phyloP scores from a whole-genome alignment of 306 rosid genomes.

The Trichosanthes cucumerina region DNA sequence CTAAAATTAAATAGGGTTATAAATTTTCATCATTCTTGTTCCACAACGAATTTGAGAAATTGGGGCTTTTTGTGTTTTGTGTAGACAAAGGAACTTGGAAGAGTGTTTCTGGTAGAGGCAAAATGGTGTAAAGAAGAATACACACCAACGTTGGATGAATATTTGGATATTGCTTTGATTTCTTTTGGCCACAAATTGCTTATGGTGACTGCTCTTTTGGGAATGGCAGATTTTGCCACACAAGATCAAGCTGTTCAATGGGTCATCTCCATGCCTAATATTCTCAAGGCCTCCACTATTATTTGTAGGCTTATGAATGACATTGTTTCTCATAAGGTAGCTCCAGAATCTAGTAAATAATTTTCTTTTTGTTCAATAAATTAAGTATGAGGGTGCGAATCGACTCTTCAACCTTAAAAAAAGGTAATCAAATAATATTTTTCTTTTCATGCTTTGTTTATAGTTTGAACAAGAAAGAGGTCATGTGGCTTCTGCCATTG shows the following conservation, averaged over 20 bases:
- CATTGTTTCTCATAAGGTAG: constrained; percentile 12
- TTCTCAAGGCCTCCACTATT: constrained; percentile 2
- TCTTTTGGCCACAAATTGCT: constrained; percentile 7
- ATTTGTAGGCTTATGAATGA: constrained; percentile 15
- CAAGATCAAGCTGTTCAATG: constrained; percentile 10
- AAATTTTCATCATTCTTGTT: too few relatives aligned
- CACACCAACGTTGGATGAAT: constrained; percentile 31
- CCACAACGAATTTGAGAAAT: too few relatives aligned
- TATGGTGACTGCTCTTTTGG: constrained; percentile 1
- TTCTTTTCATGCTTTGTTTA: too few relatives aligned
- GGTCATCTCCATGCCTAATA: background rate
- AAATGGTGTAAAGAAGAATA: constrained; percentile 26
- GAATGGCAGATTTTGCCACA: constrained; percentile 13
- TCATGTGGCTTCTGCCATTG: too few relatives aligned
- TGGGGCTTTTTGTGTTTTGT: background rate
- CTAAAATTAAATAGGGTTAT: too few relatives aligned
- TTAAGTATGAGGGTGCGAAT: too few relatives aligned
- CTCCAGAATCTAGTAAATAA: too few relatives aligned
- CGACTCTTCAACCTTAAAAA: too few relatives aligned
- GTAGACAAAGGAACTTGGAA: constrained; percentile 7
- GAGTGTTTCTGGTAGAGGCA: constrained; percentile 30
- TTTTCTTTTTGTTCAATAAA: too few relatives aligned
- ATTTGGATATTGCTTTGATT: constrained; percentile 1
- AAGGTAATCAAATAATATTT: too few relatives aligned
- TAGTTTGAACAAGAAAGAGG: too few relatives aligned